Conservation (phyloP, 495 filamentous ascomycete species). For the Lichenothelia convexa region DNA sequence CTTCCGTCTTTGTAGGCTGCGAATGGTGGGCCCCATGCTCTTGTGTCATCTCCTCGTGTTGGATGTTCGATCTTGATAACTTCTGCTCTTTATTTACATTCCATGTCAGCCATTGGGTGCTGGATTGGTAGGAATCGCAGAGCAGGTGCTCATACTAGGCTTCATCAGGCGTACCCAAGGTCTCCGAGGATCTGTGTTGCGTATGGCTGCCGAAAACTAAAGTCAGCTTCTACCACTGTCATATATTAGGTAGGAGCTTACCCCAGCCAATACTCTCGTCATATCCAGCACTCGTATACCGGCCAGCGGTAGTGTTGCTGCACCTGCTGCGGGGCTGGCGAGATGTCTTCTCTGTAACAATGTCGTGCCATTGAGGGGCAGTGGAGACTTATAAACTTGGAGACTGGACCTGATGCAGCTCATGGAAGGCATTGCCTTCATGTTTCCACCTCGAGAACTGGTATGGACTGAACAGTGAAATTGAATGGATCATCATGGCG, state of each 20-base stretch:
- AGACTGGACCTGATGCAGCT: too few relatives aligned
- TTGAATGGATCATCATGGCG: too few relatives aligned
- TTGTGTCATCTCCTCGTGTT: conserved; percentile 74
- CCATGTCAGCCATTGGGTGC: too few relatives aligned
- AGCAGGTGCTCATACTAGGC: conserved; percentile 18
- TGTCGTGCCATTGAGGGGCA: too few relatives aligned
- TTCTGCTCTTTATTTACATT: conserved; percentile 66
- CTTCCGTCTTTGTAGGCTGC: conserved; percentile 44
- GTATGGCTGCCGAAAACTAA: conserved; percentile 50
- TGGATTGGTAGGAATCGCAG: too few relatives aligned
- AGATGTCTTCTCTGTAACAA: too few relatives aligned
- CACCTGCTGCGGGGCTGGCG: conserved; percentile 7
- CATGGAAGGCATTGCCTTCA: too few relatives aligned
- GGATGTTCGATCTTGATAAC: conserved; percentile 97
- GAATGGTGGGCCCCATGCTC: conserved; percentile 93
- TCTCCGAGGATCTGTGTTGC: conserved; percentile 96
- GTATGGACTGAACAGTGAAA: too few relatives aligned
- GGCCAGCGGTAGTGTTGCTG: conserved; percentile 40
- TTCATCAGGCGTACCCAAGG: conserved; percentile 50
- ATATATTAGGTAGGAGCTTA: conserved; percentile 28
- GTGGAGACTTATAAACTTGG: too few relatives aligned
- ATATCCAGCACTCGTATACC: conserved; percentile 86
- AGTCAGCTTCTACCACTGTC: conserved; percentile 11
- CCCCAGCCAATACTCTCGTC: conserved; percentile 89
- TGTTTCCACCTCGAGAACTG: too few relatives aligned